phyloP scores from a whole-genome alignment of 2,329 filamentous ascomycete genomes.

The Rachicladosporium sp. region DNA sequence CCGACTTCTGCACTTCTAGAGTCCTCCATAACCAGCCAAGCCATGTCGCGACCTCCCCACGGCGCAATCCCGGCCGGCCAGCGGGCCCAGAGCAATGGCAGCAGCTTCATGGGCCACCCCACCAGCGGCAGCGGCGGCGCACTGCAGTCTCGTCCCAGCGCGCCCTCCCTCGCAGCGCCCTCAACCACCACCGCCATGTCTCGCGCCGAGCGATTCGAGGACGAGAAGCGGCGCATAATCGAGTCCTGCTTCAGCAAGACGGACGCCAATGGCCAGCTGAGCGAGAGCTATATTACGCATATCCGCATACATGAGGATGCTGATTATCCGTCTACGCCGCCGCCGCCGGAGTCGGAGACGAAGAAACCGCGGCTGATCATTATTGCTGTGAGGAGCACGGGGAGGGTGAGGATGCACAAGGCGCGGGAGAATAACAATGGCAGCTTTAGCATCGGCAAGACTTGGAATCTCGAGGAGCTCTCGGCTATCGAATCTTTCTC shows the following conservation, averaged over 20 bases:
- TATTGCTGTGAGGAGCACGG: slow-evolving; percentile 82
- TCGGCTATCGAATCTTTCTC: slow-evolving; percentile 72
- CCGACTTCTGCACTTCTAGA: slow-evolving; percentile 1
- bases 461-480: slow-evolving; percentile 91
- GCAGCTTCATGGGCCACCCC: slow-evolving; percentile 4
- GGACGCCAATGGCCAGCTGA: slow-evolving; percentile 69
- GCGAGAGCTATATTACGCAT: slow-evolving; percentile 96
- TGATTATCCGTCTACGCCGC: slow-evolving; percentile 67
- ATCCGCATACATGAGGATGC: slow-evolving; percentile 83
- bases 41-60: slow-evolving; percentile 8
- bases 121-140: slow-evolving; percentile 4
- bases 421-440: slow-evolving; percentile 90
- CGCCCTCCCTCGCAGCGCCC: slow-evolving; percentile 1
- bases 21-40: slow-evolving; percentile 6
- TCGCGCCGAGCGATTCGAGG: slow-evolving; percentile 79
- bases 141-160: slow-evolving; percentile 3
- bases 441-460: slow-evolving; percentile 94
- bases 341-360: slow-evolving; percentile 64
- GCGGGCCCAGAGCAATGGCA: slow-evolving; percentile 8
- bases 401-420: slow-evolving; percentile 90
- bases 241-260: slow-evolving; percentile 89
- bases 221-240: slow-evolving; percentile 89
- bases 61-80: slow-evolving; percentile 2
- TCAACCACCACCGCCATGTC: slow-evolving; percentile 11
- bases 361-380: slow-evolving; percentile 90